Evolutionary conservation across 495 filamentous ascomycete species (phyloP), one percentile per base, ranked within the genome.

Genomic region (Endocarpon pusillum): DNA sequence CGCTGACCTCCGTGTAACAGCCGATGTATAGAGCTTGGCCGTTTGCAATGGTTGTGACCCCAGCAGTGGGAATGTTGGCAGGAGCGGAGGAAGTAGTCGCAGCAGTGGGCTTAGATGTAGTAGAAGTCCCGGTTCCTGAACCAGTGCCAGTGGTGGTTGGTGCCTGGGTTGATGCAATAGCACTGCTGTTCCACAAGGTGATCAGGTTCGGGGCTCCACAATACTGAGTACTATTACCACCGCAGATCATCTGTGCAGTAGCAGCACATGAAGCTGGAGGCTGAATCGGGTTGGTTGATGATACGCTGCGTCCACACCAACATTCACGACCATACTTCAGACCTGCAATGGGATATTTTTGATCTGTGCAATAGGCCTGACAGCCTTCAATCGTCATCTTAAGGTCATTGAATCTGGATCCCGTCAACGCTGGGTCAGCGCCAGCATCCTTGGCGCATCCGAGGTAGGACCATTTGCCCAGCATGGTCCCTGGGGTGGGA

Each of bases 341-440:
- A 10, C 56, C 56, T 1, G 54, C 52, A 18, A 53, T 43, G 3
- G 37, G 19, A 18, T 42, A 55, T 3, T 48, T 46, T 18, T 44
- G 38, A 2, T 39, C 32, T 10, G 36, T 34, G 38, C 59, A 64
- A 33, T 37, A 51, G 18, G 42, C 39, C 11, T 51, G 44, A 36
- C 59, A 64, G 7, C 11, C 32, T 33, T 58, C 52, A 23, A 49
- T 45, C 1, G 55, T 59, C 57, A 62, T 57, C 24, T 36, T 25
- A 7, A 28, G 22, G 17, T 31, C 33, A 31, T 30, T 20, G 14
- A 27, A 45, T 20, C 12, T 21, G 10, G 30, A 27, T 11, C 35
- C 47, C 5, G 38, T 26, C 3, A 52, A 19, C 29, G 43, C 57
- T 34, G 57, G 57, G 40, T 49, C 55, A n/a, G 45, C 37, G 37